Percentiles rank a stretch among this genome's conserved stretches.
Conservation (phyloP, 2,329 filamentous ascomycete species). For the Diaporthe vaccinii region DNA sequence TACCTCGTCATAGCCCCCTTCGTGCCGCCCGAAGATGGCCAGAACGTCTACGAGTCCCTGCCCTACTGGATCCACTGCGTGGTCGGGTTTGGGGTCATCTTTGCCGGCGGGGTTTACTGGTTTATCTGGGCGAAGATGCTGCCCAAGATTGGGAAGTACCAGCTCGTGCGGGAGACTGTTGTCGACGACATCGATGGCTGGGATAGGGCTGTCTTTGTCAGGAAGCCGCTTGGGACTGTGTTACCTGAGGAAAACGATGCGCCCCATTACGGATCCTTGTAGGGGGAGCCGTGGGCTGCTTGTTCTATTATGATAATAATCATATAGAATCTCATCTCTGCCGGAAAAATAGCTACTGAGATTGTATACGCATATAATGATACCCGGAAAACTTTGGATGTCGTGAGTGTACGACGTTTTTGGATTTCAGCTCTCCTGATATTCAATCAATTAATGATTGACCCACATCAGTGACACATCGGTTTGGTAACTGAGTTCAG, state of each 20-base stretch:
- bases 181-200: conserved; percentile 73
- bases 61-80: conserved; percentile 69
- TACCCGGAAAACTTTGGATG: too few species aligned
- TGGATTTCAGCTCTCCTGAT: too few species aligned
- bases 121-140: conserved; percentile 58
- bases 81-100: conserved; percentile 64
- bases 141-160: conserved; percentile 62
- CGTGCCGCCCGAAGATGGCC: conserved; percentile 67
- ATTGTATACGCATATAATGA: too few species aligned
- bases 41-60: conserved; percentile 52
- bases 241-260: background rate
- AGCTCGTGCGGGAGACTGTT: conserved; percentile 66
- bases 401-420: too few species aligned
- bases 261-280: background rate
- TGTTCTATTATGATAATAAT: background rate
- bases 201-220: conserved; percentile 69
- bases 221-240: conserved; percentile 50
- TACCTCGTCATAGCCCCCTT: conserved; percentile 72
- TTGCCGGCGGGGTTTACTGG: conserved; percentile 68
- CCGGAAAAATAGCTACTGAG: too few species aligned
- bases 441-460: too few species aligned
- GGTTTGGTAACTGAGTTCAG: too few species aligned
- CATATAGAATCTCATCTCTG: too few species aligned
- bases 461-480: too few species aligned
- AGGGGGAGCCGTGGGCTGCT: background rate